Percentiles rank a stretch among this genome's conserved stretches.
phyloP scores from a whole-genome alignment of 2,329 filamentous ascomycete genomes.

The Pseudogymnoascus sp. region DNA sequence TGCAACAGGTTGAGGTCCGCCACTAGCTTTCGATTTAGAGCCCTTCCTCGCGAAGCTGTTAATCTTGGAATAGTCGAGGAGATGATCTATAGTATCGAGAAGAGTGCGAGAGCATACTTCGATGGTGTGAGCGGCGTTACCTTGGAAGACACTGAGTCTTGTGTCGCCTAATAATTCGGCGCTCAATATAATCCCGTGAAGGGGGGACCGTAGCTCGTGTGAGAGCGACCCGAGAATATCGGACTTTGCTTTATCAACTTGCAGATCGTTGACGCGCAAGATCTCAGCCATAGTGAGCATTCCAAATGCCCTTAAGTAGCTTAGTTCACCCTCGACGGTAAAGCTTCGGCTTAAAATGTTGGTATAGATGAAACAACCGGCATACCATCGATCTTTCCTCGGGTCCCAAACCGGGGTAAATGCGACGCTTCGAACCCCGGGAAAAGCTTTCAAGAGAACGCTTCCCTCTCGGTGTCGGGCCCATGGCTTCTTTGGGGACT shows the following conservation, averaged over 20 bases:
- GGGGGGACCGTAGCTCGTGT: constrained; percentile 48
- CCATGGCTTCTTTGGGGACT: not conserved
- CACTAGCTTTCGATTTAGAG: not conserved
- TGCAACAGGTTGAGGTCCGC: not conserved
- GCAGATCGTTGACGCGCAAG: constrained; percentile 45
- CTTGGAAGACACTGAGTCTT: constrained; percentile 23
- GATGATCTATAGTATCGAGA: constrained; percentile 35
- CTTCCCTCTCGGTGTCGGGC: constrained; percentile 21
- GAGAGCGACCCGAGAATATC: constrained; percentile 54
- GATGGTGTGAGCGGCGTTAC: constrained; percentile 31
- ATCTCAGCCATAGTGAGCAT: constrained; percentile 50
- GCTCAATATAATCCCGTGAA: constrained; percentile 50
- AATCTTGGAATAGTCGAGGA: constrained; percentile 36
- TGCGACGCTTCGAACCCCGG: constrained; percentile 38
- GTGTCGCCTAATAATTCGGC: constrained; percentile 43
- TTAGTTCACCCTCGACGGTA: constrained; percentile 32
- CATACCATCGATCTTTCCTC: constrained; percentile 40
- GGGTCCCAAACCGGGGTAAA: constrained; percentile 44
- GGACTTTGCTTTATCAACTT: constrained; percentile 46
- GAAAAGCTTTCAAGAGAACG: constrained; percentile 32
- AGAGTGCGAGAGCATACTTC: constrained; percentile 32
- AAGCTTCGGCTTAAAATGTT: constrained; percentile 23
- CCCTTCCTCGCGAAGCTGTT: constrained; percentile 14
- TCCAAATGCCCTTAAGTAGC: constrained; percentile 36
- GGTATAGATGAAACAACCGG: constrained; percentile 39